Conservation (phyloP, 306 rosid genomes). For the Prunus mongolica region DNA sequence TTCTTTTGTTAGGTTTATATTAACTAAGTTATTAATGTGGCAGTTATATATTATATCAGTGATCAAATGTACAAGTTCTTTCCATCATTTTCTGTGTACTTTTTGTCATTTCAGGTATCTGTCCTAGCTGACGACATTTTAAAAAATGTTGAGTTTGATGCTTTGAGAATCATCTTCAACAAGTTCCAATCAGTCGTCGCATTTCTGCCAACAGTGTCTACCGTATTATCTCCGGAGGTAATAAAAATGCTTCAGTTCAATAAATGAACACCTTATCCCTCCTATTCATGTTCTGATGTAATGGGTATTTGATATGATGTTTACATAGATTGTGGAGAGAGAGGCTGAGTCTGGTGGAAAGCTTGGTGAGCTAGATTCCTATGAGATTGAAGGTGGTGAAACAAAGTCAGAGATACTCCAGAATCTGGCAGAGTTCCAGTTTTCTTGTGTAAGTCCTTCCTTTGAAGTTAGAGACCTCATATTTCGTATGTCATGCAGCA, state of each 20-base stretch:
- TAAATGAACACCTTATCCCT: neutral
- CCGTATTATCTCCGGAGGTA: constrained; percentile 93
- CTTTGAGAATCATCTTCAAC: constrained; percentile 75
- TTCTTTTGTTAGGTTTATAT: neutral
- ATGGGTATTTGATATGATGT: constrained; percentile 15
- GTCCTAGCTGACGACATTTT: constrained; percentile 90
- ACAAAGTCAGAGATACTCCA: constrained; percentile 89
- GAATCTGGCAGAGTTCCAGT: constrained; percentile 90
- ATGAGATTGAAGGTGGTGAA: constrained; percentile 98
- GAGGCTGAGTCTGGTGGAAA: constrained; percentile 87
- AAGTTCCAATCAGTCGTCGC: constrained; percentile 81
- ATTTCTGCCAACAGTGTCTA: constrained; percentile 70
- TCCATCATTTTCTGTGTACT: neutral
- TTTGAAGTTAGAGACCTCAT: neutral
- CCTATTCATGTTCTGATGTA: constrained; percentile 3
- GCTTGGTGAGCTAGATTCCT: constrained; percentile 78
- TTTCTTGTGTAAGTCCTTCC: constrained; percentile 79
- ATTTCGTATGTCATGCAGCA: neutral
- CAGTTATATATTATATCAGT: neutral
- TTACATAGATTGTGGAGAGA: constrained; percentile 63
- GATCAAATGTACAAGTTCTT: neutral
- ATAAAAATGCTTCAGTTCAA: constrained; percentile 4
- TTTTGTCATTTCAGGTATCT: constrained; percentile 64
- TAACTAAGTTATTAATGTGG: neutral
- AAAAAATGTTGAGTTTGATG: constrained; percentile 91